Base-by-base conservation (phyloP, 768 basidiomycete genomes). In the Lentinula edodes region DNA sequence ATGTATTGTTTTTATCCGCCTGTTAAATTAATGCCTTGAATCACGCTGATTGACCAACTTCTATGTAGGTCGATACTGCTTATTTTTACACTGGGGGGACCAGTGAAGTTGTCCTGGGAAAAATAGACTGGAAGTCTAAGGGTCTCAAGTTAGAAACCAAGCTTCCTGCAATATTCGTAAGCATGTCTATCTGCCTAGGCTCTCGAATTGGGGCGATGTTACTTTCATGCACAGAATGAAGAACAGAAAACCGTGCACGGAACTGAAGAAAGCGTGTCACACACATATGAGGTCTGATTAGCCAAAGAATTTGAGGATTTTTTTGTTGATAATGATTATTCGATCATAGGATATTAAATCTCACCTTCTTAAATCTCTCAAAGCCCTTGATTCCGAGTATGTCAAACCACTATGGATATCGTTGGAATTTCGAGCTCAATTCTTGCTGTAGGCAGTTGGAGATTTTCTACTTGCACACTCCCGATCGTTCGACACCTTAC, bases 381-480 rank as follows among this genome's bases (percentile, higher is more conserved):
- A 76, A 41, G 70, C 70, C 10, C 72, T 87, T 16, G 74, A 77
- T 38, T 73, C 76, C 5, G 69, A 79, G 70, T 86, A 76, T 60
- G 76, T 74, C 10, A 1, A n/a, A 34, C 18, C 10, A n/a, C 12
- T 74, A 77, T 5, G 76, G 78, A n/a, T 12, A 38, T 15, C 6
- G 15, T 7, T 20, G 2, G 12, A 58, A 39, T n/a, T 34, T 43
- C 12, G 55, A 16, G 5, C 34, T 55, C 53, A 62, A 48, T 20
- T 56, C 62, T 20, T 5, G 16, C n/a, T 20, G 1, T 23, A 46
- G 81, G 68, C 69, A 79, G 68, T 55, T 77, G 76, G 73, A 80
- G 73, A 66, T 77, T 66, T 76, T 83, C 70, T 87, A 87, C 63
- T 72, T 88, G 35, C 86, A 88, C 62, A 81, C 77, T 10, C 87